phyloP scores from a whole-genome alignment of 2,329 filamentous ascomycete genomes.

The Claviceps humidiphila region DNA sequence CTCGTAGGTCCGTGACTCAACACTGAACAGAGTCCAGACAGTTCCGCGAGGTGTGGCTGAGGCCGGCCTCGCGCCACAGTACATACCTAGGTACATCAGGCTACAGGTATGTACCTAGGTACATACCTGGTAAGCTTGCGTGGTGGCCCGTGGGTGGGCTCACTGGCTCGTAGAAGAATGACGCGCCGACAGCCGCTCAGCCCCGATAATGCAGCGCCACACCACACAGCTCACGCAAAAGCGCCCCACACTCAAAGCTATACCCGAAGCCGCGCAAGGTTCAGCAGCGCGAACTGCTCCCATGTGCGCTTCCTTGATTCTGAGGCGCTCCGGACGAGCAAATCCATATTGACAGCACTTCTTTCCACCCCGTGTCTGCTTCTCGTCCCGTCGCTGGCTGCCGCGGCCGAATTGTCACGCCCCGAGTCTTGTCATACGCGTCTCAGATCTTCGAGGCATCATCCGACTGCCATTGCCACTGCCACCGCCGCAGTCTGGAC shows the following conservation, averaged over 20 bases:
- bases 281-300: neutral
- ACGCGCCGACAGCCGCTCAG: neutral
- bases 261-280: neutral
- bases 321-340: constrained; percentile 2
- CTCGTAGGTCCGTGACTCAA: neutral
- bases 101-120: too few species aligned
- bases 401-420: neutral
- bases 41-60: neutral
- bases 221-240: neutral
- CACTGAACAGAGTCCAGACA: too few species aligned
- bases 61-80: neutral
- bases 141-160: too few species aligned
- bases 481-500: constrained; percentile 1
- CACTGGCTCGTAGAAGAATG: neutral
- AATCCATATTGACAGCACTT: constrained; percentile 6
- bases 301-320: constrained; percentile 3
- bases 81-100: neutral
- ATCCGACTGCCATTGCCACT: neutral
- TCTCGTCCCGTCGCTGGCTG: constrained; percentile 1
- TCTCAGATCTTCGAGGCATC: neutral
- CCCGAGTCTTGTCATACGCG: neutral
- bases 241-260: constrained; percentile 1
- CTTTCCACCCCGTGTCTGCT: neutral
- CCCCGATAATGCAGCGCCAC: neutral
- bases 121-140: too few species aligned